These are phyloP conservation scores for Rehmannia glutinosa DNA, from an alignment of 257 asterid species.

Conservation along the genomic window DNA sequence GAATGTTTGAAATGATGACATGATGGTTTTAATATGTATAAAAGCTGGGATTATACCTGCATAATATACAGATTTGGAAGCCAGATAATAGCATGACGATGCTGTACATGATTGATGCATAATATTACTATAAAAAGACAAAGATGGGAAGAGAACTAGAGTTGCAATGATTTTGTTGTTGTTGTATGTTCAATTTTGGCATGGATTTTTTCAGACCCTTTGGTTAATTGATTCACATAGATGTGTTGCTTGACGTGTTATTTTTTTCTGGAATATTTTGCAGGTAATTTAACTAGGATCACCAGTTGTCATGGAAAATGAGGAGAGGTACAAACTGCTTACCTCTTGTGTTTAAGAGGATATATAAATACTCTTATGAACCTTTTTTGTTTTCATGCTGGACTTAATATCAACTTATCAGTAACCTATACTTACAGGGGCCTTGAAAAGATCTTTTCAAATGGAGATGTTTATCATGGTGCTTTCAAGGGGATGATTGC, in stretches of 20 bases:
- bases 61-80: not conserved
- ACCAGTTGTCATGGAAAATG: conserved; percentile 34
- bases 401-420: conserved; percentile 1
- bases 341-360: not conserved
- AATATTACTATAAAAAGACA: not conserved
- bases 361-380: not conserved
- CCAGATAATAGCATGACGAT: conserved; percentile 1
- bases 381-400: not conserved
- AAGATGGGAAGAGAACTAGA: not conserved
- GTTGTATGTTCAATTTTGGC: not conserved
- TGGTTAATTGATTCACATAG: no score
- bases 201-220: not conserved
- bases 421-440: conserved; percentile 39
- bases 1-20: not conserved
- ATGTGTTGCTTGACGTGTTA: conserved; percentile 7
- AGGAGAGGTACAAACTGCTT: conserved; percentile 31
- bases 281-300: conserved; percentile 24
- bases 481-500: conserved; percentile 49
- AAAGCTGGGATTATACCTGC: not conserved
- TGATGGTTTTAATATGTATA: not conserved
- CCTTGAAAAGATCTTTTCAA: conserved; percentile 51
- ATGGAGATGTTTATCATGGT: conserved; percentile 79
- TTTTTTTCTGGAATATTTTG: conserved; percentile 19
- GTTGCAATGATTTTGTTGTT: not conserved
- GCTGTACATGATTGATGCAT: not conserved